A percentile compares a stretch with the other conserved stretches of the same genome.
Conservation (phyloP, 257 asterid genomes). For the Osmanthus fragrans region DNA sequence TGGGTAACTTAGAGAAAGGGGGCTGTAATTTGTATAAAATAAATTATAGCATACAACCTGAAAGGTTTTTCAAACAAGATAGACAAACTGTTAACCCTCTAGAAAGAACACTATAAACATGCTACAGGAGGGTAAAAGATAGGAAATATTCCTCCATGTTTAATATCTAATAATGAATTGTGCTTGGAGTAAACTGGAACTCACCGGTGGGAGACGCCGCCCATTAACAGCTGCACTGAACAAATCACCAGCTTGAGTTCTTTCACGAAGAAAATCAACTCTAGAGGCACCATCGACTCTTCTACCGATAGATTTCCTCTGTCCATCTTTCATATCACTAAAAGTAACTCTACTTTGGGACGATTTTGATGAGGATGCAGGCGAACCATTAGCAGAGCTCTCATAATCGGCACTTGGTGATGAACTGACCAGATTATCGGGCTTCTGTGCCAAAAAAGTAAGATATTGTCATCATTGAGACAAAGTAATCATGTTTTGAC, state of each 20-base stretch:
- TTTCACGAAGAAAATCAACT: conserved; percentile 49
- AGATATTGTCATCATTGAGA: background rate
- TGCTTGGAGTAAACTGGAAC: conserved; percentile 27
- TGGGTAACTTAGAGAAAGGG: background rate
- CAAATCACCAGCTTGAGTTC: conserved; percentile 85
- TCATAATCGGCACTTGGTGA: conserved; percentile 55
- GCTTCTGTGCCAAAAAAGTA: conserved; percentile 55
- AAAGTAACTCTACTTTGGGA: conserved; percentile 44
- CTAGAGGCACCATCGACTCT: conserved; percentile 42
- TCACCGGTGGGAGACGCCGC: conserved; percentile 65
- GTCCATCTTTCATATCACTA: conserved; percentile 57
- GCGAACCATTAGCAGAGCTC: conserved; percentile 68
- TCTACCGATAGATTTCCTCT: conserved; percentile 63
- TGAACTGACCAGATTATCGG: conserved; percentile 41
- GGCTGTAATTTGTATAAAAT: background rate
- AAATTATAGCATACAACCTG: background rate
- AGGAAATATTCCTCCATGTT: background rate
- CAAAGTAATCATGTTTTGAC: conserved; percentile 5
- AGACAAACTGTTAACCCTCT: background rate
- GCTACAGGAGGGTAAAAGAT: background rate
- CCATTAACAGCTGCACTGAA: conserved; percentile 62
- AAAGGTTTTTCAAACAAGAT: background rate
- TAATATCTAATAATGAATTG: background rate
- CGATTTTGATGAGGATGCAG: conserved; percentile 64
- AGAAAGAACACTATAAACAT: background rate